A percentile compares a stretch with the other conserved stretches of the same genome.
These are phyloP conservation scores for Aulographum hederae DNA, from an alignment of 2,329 filamentous ascomycete species.

Conservation along the genomic window DNA sequence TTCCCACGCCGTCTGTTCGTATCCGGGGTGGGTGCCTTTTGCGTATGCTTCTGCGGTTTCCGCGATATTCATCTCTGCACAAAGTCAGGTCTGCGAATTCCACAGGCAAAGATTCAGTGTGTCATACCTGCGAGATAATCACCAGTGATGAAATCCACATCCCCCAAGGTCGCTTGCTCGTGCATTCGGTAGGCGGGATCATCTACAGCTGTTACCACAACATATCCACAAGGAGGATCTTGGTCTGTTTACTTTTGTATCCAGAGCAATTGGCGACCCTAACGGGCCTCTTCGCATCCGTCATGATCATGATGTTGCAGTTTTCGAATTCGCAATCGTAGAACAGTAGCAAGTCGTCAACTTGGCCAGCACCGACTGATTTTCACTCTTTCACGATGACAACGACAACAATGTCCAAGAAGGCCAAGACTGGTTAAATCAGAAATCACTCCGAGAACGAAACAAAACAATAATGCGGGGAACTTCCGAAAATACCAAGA, in stretches of 20 bases:
- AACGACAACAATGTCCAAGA: no score
- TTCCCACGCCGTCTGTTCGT: conserved; percentile 30
- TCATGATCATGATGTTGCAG: no score
- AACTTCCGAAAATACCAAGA: no score
- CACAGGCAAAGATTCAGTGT: no score
- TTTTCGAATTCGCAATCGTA: no score
- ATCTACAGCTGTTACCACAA: no score
- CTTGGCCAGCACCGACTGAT: no score
- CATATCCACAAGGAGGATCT: neutral
- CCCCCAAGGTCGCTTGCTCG: conserved; percentile 6
- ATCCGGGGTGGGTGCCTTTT: conserved; percentile 22
- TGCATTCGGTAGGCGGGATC: conserved; percentile 8
- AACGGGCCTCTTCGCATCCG: neutral
- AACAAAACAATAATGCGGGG: no score
- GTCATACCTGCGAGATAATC: conserved; percentile 29
- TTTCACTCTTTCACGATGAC: no score
- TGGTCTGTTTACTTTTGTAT: conserved; percentile 1
- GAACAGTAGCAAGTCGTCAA: no score
- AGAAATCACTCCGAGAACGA: no score
- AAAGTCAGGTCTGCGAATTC: neutral
- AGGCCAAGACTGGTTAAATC: no score
- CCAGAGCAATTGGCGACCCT: conserved; percentile 1
- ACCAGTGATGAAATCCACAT: conserved; percentile 33
- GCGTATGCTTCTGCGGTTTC: conserved; percentile 1
- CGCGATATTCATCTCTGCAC: conserved; percentile 3